Conservation (phyloP, 768 basidiomycete species). For the Russula olivacea region DNA sequence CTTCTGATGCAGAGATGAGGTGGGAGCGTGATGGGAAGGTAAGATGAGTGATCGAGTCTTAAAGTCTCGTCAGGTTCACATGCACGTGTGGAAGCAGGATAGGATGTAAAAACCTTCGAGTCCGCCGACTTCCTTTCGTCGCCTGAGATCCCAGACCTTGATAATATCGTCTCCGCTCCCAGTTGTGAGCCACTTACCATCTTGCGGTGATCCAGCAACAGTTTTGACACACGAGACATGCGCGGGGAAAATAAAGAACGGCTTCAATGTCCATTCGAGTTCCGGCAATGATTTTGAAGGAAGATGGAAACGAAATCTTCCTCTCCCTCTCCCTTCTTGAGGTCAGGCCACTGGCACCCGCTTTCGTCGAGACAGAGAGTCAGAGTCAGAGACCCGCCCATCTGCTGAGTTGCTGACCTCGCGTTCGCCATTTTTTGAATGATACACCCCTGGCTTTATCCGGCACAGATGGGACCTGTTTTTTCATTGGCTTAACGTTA, state of each 20-base stretch:
- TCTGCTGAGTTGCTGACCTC: conserved; percentile 16
- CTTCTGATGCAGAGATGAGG: conserved; percentile 86
- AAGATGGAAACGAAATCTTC: conserved; percentile 38
- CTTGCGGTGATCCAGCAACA: conserved; percentile 78
- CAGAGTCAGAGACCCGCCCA: not conserved
- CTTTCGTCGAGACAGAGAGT: conserved; percentile 9
- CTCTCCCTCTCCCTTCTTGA: not conserved
- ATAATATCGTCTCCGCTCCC: conserved; percentile 95
- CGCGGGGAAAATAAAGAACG: conserved; percentile 94
- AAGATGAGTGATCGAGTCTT: conserved; percentile 89
- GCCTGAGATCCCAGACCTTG: conserved; percentile 92
- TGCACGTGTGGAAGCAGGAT: not conserved
- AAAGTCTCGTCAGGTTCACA: not conserved
- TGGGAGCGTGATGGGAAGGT: conserved; percentile 84
- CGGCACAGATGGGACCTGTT: not conserved
- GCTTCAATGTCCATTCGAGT: conserved; percentile 47
- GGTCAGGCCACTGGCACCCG: conserved; percentile 23
- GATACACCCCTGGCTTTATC: conserved; percentile 6
- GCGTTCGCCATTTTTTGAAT: conserved; percentile 28
- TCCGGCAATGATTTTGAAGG: conserved; percentile 59
- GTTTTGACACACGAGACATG: conserved; percentile 92
- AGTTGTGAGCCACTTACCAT: conserved; percentile 94
- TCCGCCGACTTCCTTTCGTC: conserved; percentile 90
- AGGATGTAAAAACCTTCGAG: conserved; percentile 60
- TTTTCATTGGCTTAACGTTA: not conserved